Percentiles rank a stretch among this genome's conserved stretches.
phyloP scores from a whole-genome alignment of 2,329 filamentous ascomycete species.

The Trichoderma afroharzianum region DNA sequence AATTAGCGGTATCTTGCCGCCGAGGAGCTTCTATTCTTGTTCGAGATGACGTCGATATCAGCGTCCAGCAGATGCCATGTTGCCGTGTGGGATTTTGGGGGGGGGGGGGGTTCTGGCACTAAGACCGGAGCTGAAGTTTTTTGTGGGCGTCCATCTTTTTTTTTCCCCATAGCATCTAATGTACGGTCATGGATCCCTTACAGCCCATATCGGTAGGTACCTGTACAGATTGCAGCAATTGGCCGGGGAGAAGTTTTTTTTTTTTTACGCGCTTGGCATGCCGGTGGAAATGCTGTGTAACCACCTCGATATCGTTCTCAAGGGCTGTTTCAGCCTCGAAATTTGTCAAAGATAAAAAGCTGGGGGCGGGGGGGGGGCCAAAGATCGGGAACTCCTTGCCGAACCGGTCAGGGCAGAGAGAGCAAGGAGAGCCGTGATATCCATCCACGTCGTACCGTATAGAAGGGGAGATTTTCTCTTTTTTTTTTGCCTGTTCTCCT shows the following conservation, averaged over 20 bases:
- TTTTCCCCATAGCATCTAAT: background rate
- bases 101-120: background rate
- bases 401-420: background rate
- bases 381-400: slow-evolving; percentile 14
- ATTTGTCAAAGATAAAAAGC: background rate
- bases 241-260: background rate
- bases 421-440: background rate
- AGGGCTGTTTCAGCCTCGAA: background rate
- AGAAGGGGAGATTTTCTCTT: background rate
- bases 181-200: background rate
- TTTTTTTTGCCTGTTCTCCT: background rate
- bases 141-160: background rate
- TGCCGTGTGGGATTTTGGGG: background rate
- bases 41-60: slow-evolving; percentile 7
- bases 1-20: background rate
- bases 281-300: slow-evolving; percentile 4
- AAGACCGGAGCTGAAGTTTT: slow-evolving; percentile 1
- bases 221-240: background rate
- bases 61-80: slow-evolving; percentile 7
- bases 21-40: background rate
- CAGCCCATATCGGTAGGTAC: background rate
- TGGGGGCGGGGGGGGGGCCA: background rate
- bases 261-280: background rate
- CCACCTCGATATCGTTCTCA: background rate
- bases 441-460: background rate